Conservation (phyloP, 2,329 filamentous ascomycete genomes). For the Cordyceps tenuipes region DNA sequence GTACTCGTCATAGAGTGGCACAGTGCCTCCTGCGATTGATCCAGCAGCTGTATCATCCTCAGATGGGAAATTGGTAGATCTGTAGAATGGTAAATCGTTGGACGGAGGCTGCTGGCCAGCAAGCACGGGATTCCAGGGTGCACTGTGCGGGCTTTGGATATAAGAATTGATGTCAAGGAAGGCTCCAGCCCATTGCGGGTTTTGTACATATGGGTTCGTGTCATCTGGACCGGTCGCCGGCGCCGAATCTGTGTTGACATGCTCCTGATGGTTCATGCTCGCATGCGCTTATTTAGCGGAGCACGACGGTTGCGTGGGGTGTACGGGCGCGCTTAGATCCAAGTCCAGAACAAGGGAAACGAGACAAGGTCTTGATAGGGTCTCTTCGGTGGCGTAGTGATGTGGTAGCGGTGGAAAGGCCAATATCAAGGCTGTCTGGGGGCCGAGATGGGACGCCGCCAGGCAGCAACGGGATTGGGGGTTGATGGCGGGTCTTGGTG, state of each 20-base stretch:
- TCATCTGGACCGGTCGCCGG: background rate
- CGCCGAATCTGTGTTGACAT: background rate
- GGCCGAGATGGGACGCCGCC: background rate
- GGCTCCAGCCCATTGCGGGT: background rate
- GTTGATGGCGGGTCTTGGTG: slow-evolving; percentile 8
- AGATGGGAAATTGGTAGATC: background rate
- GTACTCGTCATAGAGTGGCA: background rate
- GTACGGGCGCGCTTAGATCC: background rate
- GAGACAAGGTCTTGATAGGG: background rate
- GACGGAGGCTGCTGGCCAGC: background rate
- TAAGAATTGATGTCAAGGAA: background rate
- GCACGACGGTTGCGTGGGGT: background rate
- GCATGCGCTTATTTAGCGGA: background rate
- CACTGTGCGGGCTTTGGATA: background rate
- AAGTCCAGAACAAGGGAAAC: background rate
- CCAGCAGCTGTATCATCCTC: slow-evolving; percentile 2
- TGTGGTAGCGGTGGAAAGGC: background rate
- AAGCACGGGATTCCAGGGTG: background rate
- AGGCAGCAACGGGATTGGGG: slow-evolving; percentile 8
- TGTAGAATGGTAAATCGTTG: background rate
- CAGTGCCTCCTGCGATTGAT: background rate
- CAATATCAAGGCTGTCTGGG: background rate
- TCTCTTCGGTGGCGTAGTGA: background rate
- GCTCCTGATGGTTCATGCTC: background rate
- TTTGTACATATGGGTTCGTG: background rate